Conservation (phyloP, 169 alveolate species). For the Plasmodium chabaudi region DNA sequence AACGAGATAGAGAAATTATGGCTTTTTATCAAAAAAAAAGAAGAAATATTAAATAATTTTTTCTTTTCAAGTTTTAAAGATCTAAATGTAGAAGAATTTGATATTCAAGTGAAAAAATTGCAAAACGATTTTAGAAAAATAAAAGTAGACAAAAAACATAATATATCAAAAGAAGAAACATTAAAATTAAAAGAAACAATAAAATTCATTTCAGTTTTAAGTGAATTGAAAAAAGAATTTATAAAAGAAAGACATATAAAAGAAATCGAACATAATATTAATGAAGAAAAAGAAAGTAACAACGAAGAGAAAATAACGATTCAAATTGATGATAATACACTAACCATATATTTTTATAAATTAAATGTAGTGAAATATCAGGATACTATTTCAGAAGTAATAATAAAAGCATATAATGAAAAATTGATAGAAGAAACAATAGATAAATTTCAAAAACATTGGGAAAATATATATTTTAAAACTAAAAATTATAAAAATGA, state of each 20-base stretch:
- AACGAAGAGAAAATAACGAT: slow-evolving; percentile 45
- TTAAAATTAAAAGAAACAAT: slow-evolving; percentile 44
- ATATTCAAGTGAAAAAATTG: slow-evolving; percentile 36
- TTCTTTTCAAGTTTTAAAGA: slow-evolving; percentile 47
- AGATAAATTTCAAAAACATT: slow-evolving; percentile 46
- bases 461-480: slow-evolving; percentile 58
- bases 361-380: slow-evolving; percentile 61
- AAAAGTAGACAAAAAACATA: slow-evolving; percentile 59
- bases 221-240: slow-evolving; percentile 54
- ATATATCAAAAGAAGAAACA: slow-evolving; percentile 67
- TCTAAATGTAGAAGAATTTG: slow-evolving; percentile 67
- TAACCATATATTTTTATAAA: slow-evolving; percentile 52
- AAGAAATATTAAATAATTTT: slow-evolving; percentile 44
- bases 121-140: slow-evolving; percentile 65
- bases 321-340: slow-evolving; percentile 53
- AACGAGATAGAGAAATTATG: slow-evolving; percentile 59
- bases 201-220: slow-evolving; percentile 47
- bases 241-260: slow-evolving; percentile 63
- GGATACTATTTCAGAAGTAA: slow-evolving; percentile 57
- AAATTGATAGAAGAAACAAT: slow-evolving; percentile 53
- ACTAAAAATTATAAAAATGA: slow-evolving; percentile 86
- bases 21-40: slow-evolving; percentile 60
- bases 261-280: slow-evolving; percentile 60
- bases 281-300: slow-evolving; percentile 43
- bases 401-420: slow-evolving; percentile 68